phyloP scores from a whole-genome alignment of 148 eudicot species.

The Persicaria tinctoria region DNA sequence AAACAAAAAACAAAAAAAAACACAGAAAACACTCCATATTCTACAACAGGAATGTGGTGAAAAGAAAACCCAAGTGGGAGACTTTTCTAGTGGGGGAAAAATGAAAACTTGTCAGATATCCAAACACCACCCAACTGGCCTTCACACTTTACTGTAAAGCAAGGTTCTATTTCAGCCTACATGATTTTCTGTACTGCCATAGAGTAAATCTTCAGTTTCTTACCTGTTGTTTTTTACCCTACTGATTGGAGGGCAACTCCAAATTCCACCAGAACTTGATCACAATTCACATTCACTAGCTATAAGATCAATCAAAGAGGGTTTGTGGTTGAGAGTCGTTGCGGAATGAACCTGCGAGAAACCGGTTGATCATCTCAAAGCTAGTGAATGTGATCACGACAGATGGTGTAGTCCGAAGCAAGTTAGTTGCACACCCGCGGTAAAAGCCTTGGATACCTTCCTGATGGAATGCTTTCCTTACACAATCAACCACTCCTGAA shows the following conservation, averaged over 20 bases:
- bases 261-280: not conserved
- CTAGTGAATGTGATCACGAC: constrained; percentile 93
- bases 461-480: constrained; percentile 52
- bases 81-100: not conserved
- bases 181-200: not conserved
- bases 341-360: constrained; percentile 39
- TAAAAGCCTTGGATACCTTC: constrained; percentile 76
- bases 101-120: no score
- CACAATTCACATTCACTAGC: no score
- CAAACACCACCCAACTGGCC: not conserved
- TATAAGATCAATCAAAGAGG: constrained; percentile 1
- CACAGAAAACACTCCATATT: not conserved
- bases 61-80: not conserved
- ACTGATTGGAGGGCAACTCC: not conserved
- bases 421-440: no score
- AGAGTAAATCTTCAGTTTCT: not conserved
- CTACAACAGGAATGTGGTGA: not conserved
- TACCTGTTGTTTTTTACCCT: not conserved
- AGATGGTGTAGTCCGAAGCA: constrained; percentile 88
- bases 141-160: not conserved
- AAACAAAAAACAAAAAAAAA: no score
- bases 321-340: constrained; percentile 54
- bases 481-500: constrained; percentile 71
- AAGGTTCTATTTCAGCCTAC: not conserved
- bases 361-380: constrained; percentile 94